phyloP scores from a whole-genome alignment of 257 asterid species.

The Solanum acaule region DNA sequence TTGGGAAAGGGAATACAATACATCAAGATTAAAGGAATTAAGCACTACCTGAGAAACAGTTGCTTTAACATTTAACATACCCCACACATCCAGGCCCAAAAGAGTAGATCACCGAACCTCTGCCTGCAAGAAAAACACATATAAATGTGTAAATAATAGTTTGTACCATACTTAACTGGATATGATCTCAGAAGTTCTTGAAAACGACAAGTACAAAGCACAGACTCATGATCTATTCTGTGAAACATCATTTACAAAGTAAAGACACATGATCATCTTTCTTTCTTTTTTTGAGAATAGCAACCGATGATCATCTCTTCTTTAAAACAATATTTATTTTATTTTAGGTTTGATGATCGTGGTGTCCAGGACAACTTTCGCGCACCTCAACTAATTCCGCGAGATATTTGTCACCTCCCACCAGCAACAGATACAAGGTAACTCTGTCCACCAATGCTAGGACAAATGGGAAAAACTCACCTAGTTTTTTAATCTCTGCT shows the following conservation, averaged over 20 bases:
- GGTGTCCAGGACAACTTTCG: too few relatives aligned
- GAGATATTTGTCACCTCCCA: too few relatives aligned
- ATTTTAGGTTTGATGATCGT: too few relatives aligned
- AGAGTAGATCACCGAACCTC: constrained; percentile 62
- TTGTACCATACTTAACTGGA: background rate
- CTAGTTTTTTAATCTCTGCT: too few relatives aligned
- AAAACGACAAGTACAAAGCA: background rate
- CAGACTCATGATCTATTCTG: background rate
- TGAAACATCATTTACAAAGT: background rate
- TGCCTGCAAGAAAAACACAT: constrained; percentile 30
- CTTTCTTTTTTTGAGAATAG: background rate
- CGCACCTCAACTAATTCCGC: too few relatives aligned
- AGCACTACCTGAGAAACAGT: constrained; percentile 49
- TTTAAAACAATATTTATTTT: background rate
- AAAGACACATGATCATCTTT: background rate
- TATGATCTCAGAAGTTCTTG: too few relatives aligned
- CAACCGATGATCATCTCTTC: background rate
- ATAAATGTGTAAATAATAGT: background rate
- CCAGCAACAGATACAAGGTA: too few relatives aligned
- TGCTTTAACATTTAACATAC: constrained; percentile 39
- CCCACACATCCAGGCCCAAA: constrained; percentile 38
- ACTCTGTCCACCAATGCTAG: too few relatives aligned
- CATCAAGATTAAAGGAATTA: background rate
- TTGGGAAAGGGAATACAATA: background rate
- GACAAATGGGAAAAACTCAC: too few relatives aligned